phyloP scores from a whole-genome alignment of 2,329 filamentous ascomycete species.

The Colletotrichum sp. region DNA sequence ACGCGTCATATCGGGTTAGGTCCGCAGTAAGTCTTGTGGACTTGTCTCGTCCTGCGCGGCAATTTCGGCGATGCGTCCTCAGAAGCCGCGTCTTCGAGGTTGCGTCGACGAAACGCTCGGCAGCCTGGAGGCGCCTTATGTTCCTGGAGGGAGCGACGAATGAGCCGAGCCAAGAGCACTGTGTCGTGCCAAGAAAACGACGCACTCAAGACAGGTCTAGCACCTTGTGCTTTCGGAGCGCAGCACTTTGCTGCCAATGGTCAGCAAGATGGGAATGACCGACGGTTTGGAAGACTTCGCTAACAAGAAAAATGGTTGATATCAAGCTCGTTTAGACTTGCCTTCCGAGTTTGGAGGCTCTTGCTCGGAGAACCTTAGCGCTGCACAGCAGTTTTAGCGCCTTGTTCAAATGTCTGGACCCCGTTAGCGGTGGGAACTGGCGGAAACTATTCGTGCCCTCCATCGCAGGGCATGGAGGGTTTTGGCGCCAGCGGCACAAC shows the following conservation, averaged over 20 bases:
- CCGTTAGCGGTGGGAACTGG: neutral
- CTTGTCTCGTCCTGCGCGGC: neutral
- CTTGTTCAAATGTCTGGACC: neutral
- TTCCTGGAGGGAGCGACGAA: neutral
- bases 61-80: neutral
- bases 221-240: neutral
- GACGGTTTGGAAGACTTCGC: neutral
- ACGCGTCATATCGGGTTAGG: neutral
- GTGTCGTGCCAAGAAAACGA: neutral
- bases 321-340: neutral
- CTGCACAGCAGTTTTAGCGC: neutral
- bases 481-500: neutral
- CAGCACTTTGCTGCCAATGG: neutral
- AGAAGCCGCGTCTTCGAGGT: neutral
- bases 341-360: neutral
- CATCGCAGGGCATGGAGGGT: neutral
- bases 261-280: neutral
- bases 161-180: neutral
- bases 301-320: neutral
- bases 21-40: neutral
- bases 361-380: neutral
- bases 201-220: neutral
- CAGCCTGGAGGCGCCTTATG: neutral
- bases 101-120: neutral
- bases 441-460: neutral